Percentiles rank a stretch among this genome's conserved stretches.
These are phyloP conservation scores for Gentiana dahurica DNA, from an alignment of 257 asterid species.

Conservation along the genomic window DNA sequence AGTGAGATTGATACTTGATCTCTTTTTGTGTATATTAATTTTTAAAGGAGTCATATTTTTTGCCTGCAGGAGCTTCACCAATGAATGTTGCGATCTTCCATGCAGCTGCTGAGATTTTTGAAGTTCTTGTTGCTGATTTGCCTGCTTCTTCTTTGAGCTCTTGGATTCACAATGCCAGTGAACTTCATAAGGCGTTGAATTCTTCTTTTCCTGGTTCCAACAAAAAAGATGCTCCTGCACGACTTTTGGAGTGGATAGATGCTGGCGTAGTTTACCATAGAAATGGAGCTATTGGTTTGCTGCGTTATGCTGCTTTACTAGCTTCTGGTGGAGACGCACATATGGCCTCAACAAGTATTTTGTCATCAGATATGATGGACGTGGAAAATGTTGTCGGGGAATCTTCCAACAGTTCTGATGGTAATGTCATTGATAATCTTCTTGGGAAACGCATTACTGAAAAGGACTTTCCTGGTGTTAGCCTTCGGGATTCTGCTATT, in stretches of 20 bases:
- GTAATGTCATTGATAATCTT: conserved; percentile 72
- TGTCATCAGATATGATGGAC: conserved; percentile 92
- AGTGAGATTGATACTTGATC: conserved; percentile 10
- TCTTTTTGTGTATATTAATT: conserved; percentile 3
- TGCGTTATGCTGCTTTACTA: conserved; percentile 66
- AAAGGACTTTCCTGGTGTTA: conserved; percentile 85
- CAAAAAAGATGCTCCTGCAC: conserved; percentile 88
- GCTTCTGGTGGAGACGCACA: conserved; percentile 96
- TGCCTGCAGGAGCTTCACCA: conserved; percentile 60
- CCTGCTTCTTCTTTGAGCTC: conserved; percentile 73
- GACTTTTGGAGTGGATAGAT: conserved; percentile 97
- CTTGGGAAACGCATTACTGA: conserved; percentile 88
- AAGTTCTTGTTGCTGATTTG: conserved; percentile 80
- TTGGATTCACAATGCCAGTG: conserved; percentile 72
- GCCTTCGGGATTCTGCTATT: conserved; percentile 78
- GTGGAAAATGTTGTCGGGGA: conserved; percentile 84
- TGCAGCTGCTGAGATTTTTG: conserved; percentile 84
- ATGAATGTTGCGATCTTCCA: conserved; percentile 72
- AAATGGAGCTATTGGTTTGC: conserved; percentile 69
- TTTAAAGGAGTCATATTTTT: conserved; percentile 7
- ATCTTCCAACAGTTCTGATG: conserved; percentile 61
- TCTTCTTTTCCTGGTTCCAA: conserved; percentile 72
- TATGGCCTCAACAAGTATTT: conserved; percentile 76
- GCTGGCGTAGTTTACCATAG: conserved; percentile 93
- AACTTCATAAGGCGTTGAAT: conserved; percentile 48